Evolutionary conservation across 768 basidiomycete genomes (phyloP).

Genomic region (Sarcodon aspratus): DNA sequence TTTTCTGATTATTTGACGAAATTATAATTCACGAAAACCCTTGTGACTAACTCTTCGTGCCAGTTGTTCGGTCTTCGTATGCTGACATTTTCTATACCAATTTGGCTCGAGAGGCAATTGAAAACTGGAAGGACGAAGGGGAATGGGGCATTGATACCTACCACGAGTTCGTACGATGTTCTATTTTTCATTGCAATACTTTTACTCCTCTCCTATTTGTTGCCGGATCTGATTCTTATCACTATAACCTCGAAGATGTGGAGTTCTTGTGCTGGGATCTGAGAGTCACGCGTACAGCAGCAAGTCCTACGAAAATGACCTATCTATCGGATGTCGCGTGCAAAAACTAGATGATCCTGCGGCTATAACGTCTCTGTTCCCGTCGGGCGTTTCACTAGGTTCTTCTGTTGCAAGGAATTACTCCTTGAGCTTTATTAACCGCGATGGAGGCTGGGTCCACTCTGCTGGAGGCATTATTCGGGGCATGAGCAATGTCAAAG

Average conservation of each 20-base stretch:
- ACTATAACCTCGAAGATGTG: conserved; percentile 35
- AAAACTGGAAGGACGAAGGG: conserved; percentile 53
- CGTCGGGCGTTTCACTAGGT: conserved; percentile 24
- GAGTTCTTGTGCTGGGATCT: conserved; percentile 49
- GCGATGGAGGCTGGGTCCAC: conserved; percentile 77
- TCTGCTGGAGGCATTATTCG: conserved; percentile 54
- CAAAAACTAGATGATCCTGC: conserved; percentile 24
- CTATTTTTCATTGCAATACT: background rate
- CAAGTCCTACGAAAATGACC: conserved; percentile 51
- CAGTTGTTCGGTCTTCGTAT: conserved; percentile 72
- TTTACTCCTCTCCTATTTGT: background rate
- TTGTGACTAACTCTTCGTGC: background rate
- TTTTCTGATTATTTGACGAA: background rate
- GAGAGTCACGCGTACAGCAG: conserved; percentile 1
- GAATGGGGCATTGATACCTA: conserved; percentile 59
- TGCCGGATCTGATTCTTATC: background rate
- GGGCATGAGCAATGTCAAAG: conserved; percentile 42
- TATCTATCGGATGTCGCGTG: conserved; percentile 40
- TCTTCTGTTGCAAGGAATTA: background rate
- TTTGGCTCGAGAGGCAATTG: conserved; percentile 70
- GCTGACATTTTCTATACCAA: conserved; percentile 54
- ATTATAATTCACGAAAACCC: background rate
- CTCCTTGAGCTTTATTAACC: conserved; percentile 50
- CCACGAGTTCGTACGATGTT: conserved; percentile 52
- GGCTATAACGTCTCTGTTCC: conserved; percentile 38